These are phyloP conservation scores for Stagonosporopsis cucurbitacearum DNA, from an alignment of 2,329 filamentous ascomycete genomes.

Conservation along the genomic window DNA sequence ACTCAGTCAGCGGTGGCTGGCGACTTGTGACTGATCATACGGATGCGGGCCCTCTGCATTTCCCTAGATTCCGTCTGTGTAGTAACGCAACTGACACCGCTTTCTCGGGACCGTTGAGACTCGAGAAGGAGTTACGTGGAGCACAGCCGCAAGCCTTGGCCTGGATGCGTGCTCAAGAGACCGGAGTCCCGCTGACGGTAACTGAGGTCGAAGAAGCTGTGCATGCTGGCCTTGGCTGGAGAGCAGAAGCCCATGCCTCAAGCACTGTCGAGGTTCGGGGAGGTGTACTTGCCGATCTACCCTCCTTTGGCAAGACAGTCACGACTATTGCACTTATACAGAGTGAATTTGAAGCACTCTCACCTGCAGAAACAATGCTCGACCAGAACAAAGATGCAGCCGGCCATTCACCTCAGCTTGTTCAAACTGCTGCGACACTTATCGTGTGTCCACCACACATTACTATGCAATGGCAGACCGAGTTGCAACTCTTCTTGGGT, in stretches of 20 bases:
- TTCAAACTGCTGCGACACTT: constrained; percentile 63
- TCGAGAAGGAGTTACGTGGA: constrained; percentile 50
- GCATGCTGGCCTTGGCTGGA: constrained; percentile 61
- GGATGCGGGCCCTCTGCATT: constrained; percentile 38
- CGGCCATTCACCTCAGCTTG: constrained; percentile 29
- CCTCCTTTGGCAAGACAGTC: constrained; percentile 72
- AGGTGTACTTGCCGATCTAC: constrained; percentile 68
- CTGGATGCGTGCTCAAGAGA: constrained; percentile 68
- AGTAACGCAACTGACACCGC: constrained; percentile 49
- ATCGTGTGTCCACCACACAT: constrained; percentile 65
- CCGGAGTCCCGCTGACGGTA: constrained; percentile 23
- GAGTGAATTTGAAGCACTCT: constrained; percentile 45
- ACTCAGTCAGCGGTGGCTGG: constrained; percentile 48
- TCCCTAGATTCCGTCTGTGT: constrained; percentile 52
- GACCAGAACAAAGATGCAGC: constrained; percentile 15
- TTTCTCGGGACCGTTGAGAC: constrained; percentile 44
- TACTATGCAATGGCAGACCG: constrained; percentile 63
- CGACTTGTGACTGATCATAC: constrained; percentile 57
- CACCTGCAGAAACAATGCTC: constrained; percentile 17
- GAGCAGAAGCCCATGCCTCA: constrained; percentile 61
- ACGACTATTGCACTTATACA: constrained; percentile 64
- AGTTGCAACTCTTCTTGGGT: constrained; percentile 60
- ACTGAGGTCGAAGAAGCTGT: constrained; percentile 65
- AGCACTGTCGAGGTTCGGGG: constrained; percentile 56
- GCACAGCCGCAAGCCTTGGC: constrained; percentile 62